A percentile compares a stretch with the other conserved stretches of the same genome.
Conservation (phyloP, 2,329 filamentous ascomycete species). For the Neopestalotiopsis clavispora region DNA sequence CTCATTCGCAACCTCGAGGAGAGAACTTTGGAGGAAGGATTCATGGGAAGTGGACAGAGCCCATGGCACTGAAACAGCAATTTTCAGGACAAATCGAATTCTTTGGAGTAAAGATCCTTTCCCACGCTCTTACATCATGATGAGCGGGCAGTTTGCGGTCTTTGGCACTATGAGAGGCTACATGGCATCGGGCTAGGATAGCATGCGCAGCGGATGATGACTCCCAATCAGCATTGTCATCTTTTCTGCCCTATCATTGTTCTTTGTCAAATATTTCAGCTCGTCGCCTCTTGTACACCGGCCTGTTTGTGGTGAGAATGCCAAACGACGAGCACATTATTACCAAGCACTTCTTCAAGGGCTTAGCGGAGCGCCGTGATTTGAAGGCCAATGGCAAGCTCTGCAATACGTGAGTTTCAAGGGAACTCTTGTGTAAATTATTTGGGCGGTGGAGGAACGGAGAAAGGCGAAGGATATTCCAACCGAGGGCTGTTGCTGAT, state of each 20-base stretch:
- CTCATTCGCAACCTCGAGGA: constrained; percentile 96
- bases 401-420: no score
- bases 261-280: neutral
- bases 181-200: neutral
- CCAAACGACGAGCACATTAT: neutral
- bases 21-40: constrained; percentile 90
- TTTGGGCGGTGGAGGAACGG: neutral
- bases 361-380: neutral
- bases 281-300: neutral
- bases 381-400: neutral
- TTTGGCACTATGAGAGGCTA: neutral
- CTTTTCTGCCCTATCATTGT: neutral
- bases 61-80: constrained; percentile 67
- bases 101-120: neutral
- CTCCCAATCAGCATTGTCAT: neutral
- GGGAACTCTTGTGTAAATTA: neutral
- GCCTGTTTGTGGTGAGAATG: neutral
- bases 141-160: neutral
- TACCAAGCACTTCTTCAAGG: neutral
- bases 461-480: neutral
- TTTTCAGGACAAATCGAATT: neutral
- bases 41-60: constrained; percentile 69
- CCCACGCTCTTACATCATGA: neutral
- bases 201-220: constrained; percentile 3
- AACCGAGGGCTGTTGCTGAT: neutral